Evolutionary conservation across 768 basidiomycete species (phyloP).

Genomic region (Calocera viscosa): DNA sequence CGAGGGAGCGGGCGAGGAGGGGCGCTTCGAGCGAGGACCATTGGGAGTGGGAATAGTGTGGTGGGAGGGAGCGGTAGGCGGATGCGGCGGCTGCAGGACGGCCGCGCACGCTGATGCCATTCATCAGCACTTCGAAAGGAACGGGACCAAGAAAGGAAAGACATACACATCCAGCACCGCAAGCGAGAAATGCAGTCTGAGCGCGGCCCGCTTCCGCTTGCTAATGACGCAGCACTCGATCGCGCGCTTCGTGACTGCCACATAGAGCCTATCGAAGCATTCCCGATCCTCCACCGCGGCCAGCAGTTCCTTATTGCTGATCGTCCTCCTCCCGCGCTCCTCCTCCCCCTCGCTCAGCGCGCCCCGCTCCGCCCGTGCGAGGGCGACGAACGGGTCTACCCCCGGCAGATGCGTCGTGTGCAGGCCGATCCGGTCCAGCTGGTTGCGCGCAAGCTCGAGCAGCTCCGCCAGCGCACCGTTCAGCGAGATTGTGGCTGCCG

Average conservation of each 20-base stretch:
- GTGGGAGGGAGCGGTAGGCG: constrained; percentile 68
- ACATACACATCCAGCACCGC: constrained; percentile 83
- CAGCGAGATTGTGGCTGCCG: constrained; percentile 38
- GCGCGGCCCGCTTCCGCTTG: constrained; percentile 72
- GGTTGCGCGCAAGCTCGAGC: constrained; percentile 72
- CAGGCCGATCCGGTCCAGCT: constrained; percentile 83
- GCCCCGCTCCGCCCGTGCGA: not conserved
- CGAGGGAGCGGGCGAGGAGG: constrained; percentile 60
- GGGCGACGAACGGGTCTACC: constrained; percentile 47
- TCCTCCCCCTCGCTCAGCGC: not conserved
- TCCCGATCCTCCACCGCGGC: constrained; percentile 43
- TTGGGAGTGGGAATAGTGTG: constrained; percentile 68
- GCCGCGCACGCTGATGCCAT: constrained; percentile 47
- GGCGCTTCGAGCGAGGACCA: constrained; percentile 72
- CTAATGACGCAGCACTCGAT: constrained; percentile 74
- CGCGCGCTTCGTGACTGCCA: constrained; percentile 59
- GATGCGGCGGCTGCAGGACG: constrained; percentile 50
- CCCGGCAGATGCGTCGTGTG: constrained; percentile 56
- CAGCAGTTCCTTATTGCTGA: constrained; percentile 52
- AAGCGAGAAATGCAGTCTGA: constrained; percentile 72
- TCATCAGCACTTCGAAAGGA: not conserved
- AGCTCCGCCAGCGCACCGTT: constrained; percentile 80
- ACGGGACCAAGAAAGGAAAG: not conserved
- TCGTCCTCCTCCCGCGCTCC: constrained; percentile 18
- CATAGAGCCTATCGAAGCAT: constrained; percentile 67